Base-by-base conservation (phyloP, 306 rosid genomes). In the Neltuma alba region DNA sequence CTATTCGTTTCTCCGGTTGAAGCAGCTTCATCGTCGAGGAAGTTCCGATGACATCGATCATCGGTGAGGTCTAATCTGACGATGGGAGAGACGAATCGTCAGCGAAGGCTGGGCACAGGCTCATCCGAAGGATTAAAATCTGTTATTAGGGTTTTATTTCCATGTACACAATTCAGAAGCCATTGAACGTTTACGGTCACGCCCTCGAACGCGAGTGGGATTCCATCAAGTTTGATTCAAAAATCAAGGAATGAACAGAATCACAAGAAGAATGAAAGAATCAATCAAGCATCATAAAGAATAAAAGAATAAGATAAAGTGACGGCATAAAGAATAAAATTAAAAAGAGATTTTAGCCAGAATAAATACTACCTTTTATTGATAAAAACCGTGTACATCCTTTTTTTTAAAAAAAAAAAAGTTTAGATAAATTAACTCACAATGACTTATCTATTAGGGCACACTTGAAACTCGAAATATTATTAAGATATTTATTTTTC, bases 171-270 rank as follows among this genome's bases (percentile, higher is more conserved):
- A 7, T 1, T 65, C 55, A 23, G 31, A 72, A 55, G 65, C 18
- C 36, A 69, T 50, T 50, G 80, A 76, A 63, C 15, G 13, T 47
- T 70, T 54, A 57, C 14, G 9, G n/a, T 1, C 54, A 84, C 82
- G 80, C 82, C 82, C 82, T 45, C 28, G 52, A 11, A 36, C 48
- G 82, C 80, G 80, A 76, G 62, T 80, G 75, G 44, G 28, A 34
- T 33, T 27, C 41, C 16, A 21, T n/a, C 18, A 14, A 23, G 31
- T 4, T 58, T 18, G 21, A 33, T 63, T 34, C 42, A 63, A 62
- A 37, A 61, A 61, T 61, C 67, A 30, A 62, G 69, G 11, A 62
- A 6, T 11, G 12, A 31, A 18, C 21, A 6, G 8, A 48, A 48
- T 41, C 47, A 41, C 4, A 33, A 33, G 4, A 33, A 1, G 36